phyloP scores from a whole-genome alignment of 2,329 filamentous ascomycete species.

The Didymella sp. region DNA sequence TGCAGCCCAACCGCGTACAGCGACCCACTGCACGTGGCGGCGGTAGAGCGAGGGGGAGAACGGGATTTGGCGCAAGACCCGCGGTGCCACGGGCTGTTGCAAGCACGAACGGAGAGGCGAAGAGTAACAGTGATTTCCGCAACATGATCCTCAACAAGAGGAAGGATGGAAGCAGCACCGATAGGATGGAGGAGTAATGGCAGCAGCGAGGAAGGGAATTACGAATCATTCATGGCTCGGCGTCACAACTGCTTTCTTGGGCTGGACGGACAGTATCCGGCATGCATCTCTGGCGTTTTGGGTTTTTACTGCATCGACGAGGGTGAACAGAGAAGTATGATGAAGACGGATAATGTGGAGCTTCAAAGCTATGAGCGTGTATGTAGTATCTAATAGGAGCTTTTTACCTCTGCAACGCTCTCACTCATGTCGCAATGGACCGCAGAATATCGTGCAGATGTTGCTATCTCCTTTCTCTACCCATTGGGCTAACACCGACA shows the following conservation, averaged over 20 bases:
- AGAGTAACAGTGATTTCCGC: conserved; percentile 66
- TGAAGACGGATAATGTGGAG: neutral
- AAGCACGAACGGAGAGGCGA: conserved; percentile 41
- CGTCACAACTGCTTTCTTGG: conserved; percentile 2
- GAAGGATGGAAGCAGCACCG: conserved; percentile 25
- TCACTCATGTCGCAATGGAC: neutral
- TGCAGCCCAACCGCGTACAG: conserved; percentile 38
- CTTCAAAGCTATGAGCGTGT: neutral
- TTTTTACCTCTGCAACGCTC: neutral
- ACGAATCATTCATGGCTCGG: conserved; percentile 18
- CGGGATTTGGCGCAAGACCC: conserved; percentile 40
- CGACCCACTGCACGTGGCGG: conserved; percentile 37
- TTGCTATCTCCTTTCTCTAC: too few species aligned
- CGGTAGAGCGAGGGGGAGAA: conserved; percentile 38
- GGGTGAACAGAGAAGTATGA: neutral
- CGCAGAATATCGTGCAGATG: too few species aligned
- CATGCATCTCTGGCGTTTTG: conserved; percentile 17
- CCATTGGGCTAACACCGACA: neutral
- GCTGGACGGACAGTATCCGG: conserved; percentile 18
- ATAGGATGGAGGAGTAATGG: conserved; percentile 38
- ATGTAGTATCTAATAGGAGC: neutral
- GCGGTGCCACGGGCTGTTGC: conserved; percentile 28
- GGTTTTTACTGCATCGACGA: neutral
- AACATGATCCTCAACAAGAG: conserved; percentile 58
- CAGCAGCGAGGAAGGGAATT: conserved; percentile 7